Base-by-base conservation (phyloP, 1,139 yeast genomes). In the Lodderomyces parapsilosis region DNA sequence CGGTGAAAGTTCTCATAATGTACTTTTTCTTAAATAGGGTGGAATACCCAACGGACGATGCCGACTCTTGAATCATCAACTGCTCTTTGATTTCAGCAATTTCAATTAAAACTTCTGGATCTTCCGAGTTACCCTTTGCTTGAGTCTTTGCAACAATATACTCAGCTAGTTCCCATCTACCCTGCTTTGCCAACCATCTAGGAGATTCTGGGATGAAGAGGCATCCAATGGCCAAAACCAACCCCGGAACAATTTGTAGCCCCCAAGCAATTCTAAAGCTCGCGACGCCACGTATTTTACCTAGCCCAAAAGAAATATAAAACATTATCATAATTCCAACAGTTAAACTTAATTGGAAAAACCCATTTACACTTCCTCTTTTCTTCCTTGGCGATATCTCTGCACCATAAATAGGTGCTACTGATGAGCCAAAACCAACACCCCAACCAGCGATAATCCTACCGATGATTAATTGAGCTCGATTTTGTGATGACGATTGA, bases 251-350 rank as follows among this genome's bases (percentile, higher is more conserved):
- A 46, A 79, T 71, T 63, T 83, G 91, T 46, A 83, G 47, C 44
- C 78, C 83, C 87, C 88, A 83, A 9, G 87, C 86, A 22, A 79
- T 57, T 59, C 91, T 74, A 70, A 84, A 86, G 0, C 87, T 73
- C 13, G 69, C 69, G 35, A 67, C 65, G 37, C 74, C 72, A 17
- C 71, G 51, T 43, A 81, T 71, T 49, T 66, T 65, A 10, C 77
- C 67, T 56, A 84, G 80, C 17, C 85, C 84, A 56, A 71, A 83
- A 39, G 80, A 78, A 47, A 82, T 66, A 68, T 77, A 82, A 64
- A 80, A 83, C 63, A 78, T 76, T 37, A 70, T 56, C 52, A 77
- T 62, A 36, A 84, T 83, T 55, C 91, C 90, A 58, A 83, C 66
- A 15, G 91, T 83, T 45, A 82, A 79, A 22, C 82, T 73, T 68